phyloP scores from a whole-genome alignment of 129 eudicot species.

The Lonicera japonica region DNA sequence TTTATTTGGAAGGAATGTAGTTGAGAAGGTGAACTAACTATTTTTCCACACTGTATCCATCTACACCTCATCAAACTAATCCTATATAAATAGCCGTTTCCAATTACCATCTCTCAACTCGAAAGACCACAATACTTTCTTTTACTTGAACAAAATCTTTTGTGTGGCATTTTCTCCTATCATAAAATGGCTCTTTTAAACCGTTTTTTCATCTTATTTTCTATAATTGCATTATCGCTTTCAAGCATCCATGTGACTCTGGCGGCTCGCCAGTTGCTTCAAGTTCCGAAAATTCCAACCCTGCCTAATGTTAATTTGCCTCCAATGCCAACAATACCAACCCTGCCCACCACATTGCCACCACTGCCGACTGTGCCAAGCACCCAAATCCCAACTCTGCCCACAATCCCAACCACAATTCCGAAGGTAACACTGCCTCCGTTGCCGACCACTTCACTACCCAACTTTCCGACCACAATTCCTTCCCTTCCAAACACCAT shows the following conservation, averaged over 20 bases:
- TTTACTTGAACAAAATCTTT: background rate
- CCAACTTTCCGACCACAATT: conserved; percentile 22
- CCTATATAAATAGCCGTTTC: conserved; percentile 17
- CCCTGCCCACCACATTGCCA: conserved; percentile 5
- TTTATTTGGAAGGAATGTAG: background rate
- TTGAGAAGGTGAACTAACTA: conserved; percentile 13
- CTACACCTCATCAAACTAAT: conserved; percentile 19
- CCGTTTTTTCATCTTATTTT: background rate
- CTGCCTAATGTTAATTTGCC: background rate
- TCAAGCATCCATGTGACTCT: conserved; percentile 16
- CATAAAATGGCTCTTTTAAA: conserved; percentile 5
- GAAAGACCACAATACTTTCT: background rate
- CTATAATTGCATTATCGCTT: background rate
- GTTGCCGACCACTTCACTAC: background rate
- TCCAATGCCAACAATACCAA: background rate
- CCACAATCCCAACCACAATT: background rate
- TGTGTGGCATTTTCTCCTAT: too few relatives aligned
- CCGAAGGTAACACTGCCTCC: conserved; percentile 7
- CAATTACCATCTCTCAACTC: background rate
- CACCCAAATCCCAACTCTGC: background rate
- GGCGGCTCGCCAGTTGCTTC: conserved; percentile 24
- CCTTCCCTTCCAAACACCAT: conserved; percentile 13
- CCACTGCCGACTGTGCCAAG: background rate
- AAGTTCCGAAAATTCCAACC: conserved; percentile 5
- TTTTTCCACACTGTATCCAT: conserved; percentile 3